phyloP scores from a whole-genome alignment of 2,329 filamentous ascomycete species.

The Periconia macrospinosa region DNA sequence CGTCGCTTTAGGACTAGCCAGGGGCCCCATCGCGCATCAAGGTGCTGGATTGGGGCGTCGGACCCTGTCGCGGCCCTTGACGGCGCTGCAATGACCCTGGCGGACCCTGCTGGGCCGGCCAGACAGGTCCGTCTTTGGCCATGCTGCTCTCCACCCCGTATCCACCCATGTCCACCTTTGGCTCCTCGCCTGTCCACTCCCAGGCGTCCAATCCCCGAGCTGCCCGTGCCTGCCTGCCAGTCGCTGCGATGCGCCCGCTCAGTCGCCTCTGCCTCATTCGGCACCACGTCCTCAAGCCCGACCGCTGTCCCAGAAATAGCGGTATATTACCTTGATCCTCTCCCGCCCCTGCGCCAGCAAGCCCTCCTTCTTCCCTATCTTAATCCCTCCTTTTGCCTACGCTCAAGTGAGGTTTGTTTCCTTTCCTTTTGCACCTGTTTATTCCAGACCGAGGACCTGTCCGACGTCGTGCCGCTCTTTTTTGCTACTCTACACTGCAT shows the following conservation, averaged over 20 bases:
- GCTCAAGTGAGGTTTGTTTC: slow-evolving; percentile 28
- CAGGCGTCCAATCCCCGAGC: background rate
- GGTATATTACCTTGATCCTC: slow-evolving; percentile 33
- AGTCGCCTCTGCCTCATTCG: background rate
- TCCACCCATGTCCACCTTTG: too few species aligned
- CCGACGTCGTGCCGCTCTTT: slow-evolving; percentile 41
- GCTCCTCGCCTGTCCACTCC: background rate
- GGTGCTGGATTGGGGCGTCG: background rate
- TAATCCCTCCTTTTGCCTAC: slow-evolving; percentile 29
- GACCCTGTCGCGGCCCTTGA: background rate
- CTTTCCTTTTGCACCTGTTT: slow-evolving; percentile 20
- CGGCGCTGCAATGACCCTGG: too few species aligned
- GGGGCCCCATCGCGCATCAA: background rate
- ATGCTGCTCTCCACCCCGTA: background rate
- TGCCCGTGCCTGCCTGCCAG: background rate
- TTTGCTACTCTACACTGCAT: slow-evolving; percentile 6
- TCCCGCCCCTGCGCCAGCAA: slow-evolving; percentile 26
- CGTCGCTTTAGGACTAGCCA: background rate
- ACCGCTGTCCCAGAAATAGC: slow-evolving; percentile 20
- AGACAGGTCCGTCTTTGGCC: background rate
- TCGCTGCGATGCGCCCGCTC: background rate
- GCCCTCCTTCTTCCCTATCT: slow-evolving; percentile 26
- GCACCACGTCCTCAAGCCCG: slow-evolving; percentile 2
- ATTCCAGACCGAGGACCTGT: slow-evolving; percentile 32
- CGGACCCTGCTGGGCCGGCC: too few species aligned